A percentile compares a stretch with the other conserved stretches of the same genome.
Evolutionary conservation across 768 basidiomycete species (phyloP).

Genomic region (Porphyrellus cyaneotinctus): DNA sequence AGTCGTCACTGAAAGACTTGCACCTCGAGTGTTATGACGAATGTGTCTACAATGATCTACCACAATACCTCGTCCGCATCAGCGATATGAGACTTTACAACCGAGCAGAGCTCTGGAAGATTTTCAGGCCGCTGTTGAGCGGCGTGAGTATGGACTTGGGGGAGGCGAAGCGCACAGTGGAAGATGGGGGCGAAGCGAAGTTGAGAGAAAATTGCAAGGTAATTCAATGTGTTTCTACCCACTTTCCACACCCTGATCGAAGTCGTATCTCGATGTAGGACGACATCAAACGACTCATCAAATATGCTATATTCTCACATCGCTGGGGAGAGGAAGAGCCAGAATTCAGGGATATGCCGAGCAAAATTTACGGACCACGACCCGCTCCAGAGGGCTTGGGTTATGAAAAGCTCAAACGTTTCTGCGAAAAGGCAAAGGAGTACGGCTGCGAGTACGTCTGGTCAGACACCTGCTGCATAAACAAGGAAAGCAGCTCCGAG

Average conservation of each 20-base stretch:
- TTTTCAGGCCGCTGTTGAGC: not conserved
- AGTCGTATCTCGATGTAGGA: not conserved
- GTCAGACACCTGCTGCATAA: constrained; percentile 23
- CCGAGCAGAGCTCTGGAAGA: constrained; percentile 7
- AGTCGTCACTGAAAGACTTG: not conserved
- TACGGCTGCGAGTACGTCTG: constrained; percentile 19
- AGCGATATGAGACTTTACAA: constrained; percentile 11
- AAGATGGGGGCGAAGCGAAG: not conserved
- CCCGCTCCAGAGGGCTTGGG: not conserved
- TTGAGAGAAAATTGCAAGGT: constrained; percentile 4
- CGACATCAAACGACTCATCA: constrained; percentile 3
- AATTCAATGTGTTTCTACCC: not conserved
- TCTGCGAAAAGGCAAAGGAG: constrained; percentile 13
- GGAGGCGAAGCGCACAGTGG: not conserved
- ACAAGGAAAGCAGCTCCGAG: constrained; percentile 12
- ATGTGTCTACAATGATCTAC: constrained; percentile 10
- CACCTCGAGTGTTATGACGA: constrained; percentile 6
- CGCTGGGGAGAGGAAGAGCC: constrained; percentile 18
- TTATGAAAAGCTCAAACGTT: constrained; percentile 10
- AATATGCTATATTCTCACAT: constrained; percentile 18
- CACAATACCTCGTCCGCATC: constrained; percentile 14
- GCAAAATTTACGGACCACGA: not conserved
- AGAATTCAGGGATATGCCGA: constrained; percentile 10
- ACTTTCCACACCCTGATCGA: not conserved
- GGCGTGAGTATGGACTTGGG: not conserved